These are phyloP conservation scores for Neonectria hederae DNA, from an alignment of 2,329 filamentous ascomycete species.

Conservation along the genomic window DNA sequence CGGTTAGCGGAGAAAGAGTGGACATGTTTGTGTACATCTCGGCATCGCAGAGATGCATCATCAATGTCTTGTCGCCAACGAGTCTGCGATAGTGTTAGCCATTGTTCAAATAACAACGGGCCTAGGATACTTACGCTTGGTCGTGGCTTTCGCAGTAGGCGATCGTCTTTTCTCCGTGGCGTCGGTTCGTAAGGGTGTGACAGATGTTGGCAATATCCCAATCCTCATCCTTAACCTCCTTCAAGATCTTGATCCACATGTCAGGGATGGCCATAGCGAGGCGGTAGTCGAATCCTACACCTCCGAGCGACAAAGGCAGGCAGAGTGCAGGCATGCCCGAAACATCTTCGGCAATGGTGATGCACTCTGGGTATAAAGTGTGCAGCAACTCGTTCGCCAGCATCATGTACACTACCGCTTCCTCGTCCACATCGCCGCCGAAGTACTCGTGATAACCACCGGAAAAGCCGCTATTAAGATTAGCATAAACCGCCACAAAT, in stretches of 20 bases:
- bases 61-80: slow-evolving; percentile 94
- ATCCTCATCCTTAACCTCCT: slow-evolving; percentile 88
- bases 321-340: slow-evolving; percentile 99
- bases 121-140: slow-evolving; percentile 77
- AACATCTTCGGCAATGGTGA: slow-evolving; percentile 96
- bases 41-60: slow-evolving; percentile 98
- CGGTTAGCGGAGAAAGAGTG: slow-evolving; percentile 80
- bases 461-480: slow-evolving; percentile 78
- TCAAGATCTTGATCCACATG: slow-evolving; percentile 98
- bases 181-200: slow-evolving; percentile 89
- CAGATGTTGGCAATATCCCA: slow-evolving; percentile 91
- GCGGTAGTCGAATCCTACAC: slow-evolving; percentile 96
- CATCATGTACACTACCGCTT: slow-evolving; percentile 95
- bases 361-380: slow-evolving; percentile 83
- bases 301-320: slow-evolving; percentile 83
- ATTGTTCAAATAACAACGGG: slow-evolving; percentile 28
- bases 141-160: slow-evolving; percentile 98
- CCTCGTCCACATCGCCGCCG: slow-evolving; percentile 86
- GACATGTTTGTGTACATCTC: slow-evolving; percentile 99
- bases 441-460: slow-evolving; percentile 99
- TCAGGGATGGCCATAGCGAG: slow-evolving; percentile 98
- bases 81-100: slow-evolving; percentile 64
- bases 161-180: slow-evolving; percentile 97
- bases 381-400: slow-evolving; percentile 97
- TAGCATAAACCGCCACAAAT: slow-evolving; percentile 12